phyloP scores from a whole-genome alignment of 2,329 filamentous ascomycete species.

The Pseudogymnoascus sp. region DNA sequence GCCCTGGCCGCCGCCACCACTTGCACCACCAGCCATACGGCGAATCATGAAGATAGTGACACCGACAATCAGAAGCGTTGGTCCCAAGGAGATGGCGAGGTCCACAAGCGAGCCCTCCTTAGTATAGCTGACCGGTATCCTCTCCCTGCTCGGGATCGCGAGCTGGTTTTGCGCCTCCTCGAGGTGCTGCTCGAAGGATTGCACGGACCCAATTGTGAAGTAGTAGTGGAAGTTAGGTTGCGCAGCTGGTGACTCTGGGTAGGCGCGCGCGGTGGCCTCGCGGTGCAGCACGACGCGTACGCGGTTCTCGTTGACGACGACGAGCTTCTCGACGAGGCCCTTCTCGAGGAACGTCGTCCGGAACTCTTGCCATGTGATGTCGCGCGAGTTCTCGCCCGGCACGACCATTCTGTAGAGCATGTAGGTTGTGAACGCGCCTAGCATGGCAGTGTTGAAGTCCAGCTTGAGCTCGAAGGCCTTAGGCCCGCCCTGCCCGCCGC shows the following conservation, averaged over 20 bases:
- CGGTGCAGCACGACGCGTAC: constrained; percentile 78
- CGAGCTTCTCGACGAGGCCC: constrained; percentile 87
- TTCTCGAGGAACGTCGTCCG: constrained; percentile 89
- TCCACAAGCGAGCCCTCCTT: constrained; percentile 66
- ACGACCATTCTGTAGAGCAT: constrained; percentile 58
- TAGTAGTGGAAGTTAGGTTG: constrained; percentile 69
- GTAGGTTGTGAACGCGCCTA: constrained; percentile 54
- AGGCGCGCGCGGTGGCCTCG: constrained; percentile 62
- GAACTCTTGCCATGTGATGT: constrained; percentile 98
- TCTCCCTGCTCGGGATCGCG: constrained; percentile 75
- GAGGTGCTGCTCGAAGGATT: constrained; percentile 82
- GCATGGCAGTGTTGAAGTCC: constrained; percentile 25
- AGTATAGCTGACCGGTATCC: constrained; percentile 86
- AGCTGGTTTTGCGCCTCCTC: constrained; percentile 85
- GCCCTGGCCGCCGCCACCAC: constrained; percentile 53
- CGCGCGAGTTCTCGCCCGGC: constrained; percentile 57
- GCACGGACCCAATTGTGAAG: constrained; percentile 91
- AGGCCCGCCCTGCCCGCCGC: constrained; percentile 27
- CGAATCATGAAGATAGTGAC: constrained; percentile 73
- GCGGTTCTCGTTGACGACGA: constrained; percentile 66
- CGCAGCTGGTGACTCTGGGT: constrained; percentile 66
- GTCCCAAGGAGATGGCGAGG: constrained; percentile 71
- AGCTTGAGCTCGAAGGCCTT: constrained; percentile 24
- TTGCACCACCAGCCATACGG: constrained; percentile 56
- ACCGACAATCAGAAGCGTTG: constrained; percentile 79